phyloP scores from a whole-genome alignment of 768 basidiomycete species.

The Chiua virens region DNA sequence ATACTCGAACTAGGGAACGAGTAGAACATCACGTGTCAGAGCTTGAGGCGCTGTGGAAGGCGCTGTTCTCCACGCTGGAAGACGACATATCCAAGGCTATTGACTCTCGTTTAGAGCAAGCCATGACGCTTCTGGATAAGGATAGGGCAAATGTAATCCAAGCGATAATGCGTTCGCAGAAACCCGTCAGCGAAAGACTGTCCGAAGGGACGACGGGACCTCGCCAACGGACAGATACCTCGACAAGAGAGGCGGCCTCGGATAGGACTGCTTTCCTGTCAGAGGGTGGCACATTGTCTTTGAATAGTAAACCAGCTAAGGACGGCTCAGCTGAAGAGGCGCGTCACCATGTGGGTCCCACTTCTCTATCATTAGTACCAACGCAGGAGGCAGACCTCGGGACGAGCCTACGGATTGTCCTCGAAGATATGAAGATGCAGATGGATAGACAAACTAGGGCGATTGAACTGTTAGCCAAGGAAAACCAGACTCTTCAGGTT shows the following conservation, averaged over 20 bases:
- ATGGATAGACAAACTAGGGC: conserved; percentile 49
- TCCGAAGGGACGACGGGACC: conserved; percentile 6
- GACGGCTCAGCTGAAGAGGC: conserved; percentile 11
- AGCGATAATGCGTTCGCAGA: conserved; percentile 21
- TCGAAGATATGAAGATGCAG: conserved; percentile 47
- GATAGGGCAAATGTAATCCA: conserved; percentile 29
- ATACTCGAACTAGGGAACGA: conserved; percentile 43
- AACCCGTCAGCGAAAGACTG: conserved; percentile 1
- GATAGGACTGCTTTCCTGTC: conserved; percentile 14
- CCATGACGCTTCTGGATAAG: conserved; percentile 34
- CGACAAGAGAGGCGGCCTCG: conserved; percentile 10
- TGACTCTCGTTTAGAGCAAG: conserved; percentile 30
- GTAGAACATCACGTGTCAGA: conserved; percentile 39
- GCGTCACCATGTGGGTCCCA: conserved; percentile 9
- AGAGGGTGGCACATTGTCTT: conserved; percentile 8
- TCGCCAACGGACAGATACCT: conserved; percentile 11
- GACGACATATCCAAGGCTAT: conserved; percentile 42
- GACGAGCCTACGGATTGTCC: conserved; percentile 33
- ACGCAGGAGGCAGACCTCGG: conserved; percentile 21
- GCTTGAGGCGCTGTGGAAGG: conserved; percentile 47
- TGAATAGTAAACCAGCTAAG: conserved; percentile 5
- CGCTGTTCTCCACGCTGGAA: conserved; percentile 43
- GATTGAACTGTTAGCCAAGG: conserved; percentile 42
- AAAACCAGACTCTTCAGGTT: conserved; percentile 53
- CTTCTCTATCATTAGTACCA: conserved; percentile 13